Base-by-base conservation (phyloP, 73 alveolate species). In the Durusdinium trenchii region DNA sequence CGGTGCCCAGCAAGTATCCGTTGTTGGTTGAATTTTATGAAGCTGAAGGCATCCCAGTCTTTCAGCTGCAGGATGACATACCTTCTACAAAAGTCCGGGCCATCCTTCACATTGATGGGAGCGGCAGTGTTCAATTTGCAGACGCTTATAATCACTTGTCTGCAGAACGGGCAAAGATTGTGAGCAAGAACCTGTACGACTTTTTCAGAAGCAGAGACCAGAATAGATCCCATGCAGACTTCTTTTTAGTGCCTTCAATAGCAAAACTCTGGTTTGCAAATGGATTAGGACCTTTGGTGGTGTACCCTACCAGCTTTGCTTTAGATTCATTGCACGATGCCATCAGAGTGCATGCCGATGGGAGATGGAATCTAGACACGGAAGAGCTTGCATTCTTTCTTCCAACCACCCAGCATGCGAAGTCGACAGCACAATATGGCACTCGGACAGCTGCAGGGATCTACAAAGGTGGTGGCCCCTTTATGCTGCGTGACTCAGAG, bases 401-500 rank as follows among this genome's bases (percentile, higher is more conserved):
- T 20, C 94, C 94, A 51, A 84, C 45, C 9, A 84, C 94, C n/a
- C 94, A 18, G 42, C 79, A 26, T 51, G 94, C 71, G 45, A 78
- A 10, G 35, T 45, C 46, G 52, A 26, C 38, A 16, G 73, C 42
- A 9, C n/a, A 18, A 71, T 84, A 84, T 54, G 94, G 94, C 20
- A 50, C 40, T 23, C 42, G 43, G 0, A 3, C n/a, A 45, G 94
- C 94, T 1, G 35, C 54, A 23, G 78, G 76, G 7, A 54, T 84
- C 40, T 84, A 52, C 48, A 36, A 62, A 52, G 94, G 94, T 12
- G 94, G 94, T 12, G 94, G 94, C 47, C 94, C 94, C 28, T 84
- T 84, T 28, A 38, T 84, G 54, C 42, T 84, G 94, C 45, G 42
- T 36, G 78, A 52, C 94, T 16, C 94, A 35, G 48, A 51, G 7